A percentile compares a stretch with the other conserved stretches of the same genome.
These are phyloP conservation scores for Sherardia arvensis DNA, from an alignment of 257 asterid species.

Conservation along the genomic window DNA sequence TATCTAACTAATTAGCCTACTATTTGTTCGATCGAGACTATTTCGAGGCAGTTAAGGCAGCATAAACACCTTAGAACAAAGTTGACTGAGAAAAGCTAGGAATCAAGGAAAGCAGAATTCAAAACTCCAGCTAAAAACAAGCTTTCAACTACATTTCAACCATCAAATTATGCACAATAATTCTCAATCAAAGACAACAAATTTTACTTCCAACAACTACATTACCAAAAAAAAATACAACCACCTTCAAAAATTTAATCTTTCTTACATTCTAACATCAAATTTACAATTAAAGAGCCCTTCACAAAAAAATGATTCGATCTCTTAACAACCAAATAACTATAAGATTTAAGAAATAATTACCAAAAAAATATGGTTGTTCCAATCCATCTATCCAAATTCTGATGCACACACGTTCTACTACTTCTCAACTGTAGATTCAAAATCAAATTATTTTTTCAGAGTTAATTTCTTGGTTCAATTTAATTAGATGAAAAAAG, in stretches of 20 bases:
- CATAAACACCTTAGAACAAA: background rate
- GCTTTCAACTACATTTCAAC: background rate
- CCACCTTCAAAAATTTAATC: background rate
- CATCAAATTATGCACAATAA: background rate
- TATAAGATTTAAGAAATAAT: too few relatives aligned
- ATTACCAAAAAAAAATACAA: background rate
- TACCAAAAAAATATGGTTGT: too few relatives aligned
- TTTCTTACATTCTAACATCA: background rate
- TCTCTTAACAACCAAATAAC: too few relatives aligned
- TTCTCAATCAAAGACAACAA: background rate
- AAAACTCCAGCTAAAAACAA: background rate
- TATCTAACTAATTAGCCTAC: background rate
- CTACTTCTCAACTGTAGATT: too few relatives aligned
- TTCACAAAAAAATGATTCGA: too few relatives aligned
- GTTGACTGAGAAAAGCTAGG: background rate
- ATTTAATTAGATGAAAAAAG: too few relatives aligned
- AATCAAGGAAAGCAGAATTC: background rate
- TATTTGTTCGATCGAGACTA: background rate
- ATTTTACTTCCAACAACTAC: background rate
- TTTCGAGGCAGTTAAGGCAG: background rate
- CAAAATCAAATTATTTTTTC: too few relatives aligned
- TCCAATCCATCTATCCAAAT: too few relatives aligned
- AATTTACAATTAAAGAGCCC: background rate
- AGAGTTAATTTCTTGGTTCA: too few relatives aligned
- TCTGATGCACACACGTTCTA: too few relatives aligned